Conservation (phyloP, 768 basidiomycete genomes). For the Mycena rebaudengoi region DNA sequence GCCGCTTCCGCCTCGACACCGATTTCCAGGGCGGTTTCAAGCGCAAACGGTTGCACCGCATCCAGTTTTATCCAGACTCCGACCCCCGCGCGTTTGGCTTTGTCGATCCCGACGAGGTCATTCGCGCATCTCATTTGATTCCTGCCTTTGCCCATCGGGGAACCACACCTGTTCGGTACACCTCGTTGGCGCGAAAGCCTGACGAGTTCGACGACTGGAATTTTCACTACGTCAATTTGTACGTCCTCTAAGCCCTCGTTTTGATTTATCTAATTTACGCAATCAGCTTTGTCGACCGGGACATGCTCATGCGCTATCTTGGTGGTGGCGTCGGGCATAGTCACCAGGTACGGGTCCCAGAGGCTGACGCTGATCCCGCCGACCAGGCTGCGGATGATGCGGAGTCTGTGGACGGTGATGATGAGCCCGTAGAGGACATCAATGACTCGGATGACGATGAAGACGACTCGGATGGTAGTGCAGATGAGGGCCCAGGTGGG, state of each 20-base stretch:
- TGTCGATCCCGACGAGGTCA: conserved; percentile 1
- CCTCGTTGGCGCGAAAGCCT: background rate
- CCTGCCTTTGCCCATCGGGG: conserved; percentile 1
- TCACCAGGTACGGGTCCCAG: too few species aligned
- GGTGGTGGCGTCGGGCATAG: background rate
- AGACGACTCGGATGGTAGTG: too few species aligned
- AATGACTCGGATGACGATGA: too few species aligned
- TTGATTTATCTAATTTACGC: background rate
- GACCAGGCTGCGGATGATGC: too few species aligned
- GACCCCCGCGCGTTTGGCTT: background rate
- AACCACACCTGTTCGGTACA: background rate
- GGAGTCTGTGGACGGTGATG: too few species aligned
- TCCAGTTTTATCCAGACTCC: background rate
- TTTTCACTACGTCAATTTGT: conserved; percentile 7
- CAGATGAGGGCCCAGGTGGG: too few species aligned
- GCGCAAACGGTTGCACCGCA: too few species aligned
- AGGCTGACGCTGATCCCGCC: too few species aligned
- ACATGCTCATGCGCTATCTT: background rate
- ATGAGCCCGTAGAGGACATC: too few species aligned
- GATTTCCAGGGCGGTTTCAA: too few species aligned
- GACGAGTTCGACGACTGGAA: background rate
- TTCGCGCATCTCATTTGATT: background rate
- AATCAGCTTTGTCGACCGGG: background rate
- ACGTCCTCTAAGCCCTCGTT: background rate
- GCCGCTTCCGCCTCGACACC: too few species aligned